phyloP scores from a whole-genome alignment of 768 basidiomycete species.

The Leccinum sublutescens region DNA sequence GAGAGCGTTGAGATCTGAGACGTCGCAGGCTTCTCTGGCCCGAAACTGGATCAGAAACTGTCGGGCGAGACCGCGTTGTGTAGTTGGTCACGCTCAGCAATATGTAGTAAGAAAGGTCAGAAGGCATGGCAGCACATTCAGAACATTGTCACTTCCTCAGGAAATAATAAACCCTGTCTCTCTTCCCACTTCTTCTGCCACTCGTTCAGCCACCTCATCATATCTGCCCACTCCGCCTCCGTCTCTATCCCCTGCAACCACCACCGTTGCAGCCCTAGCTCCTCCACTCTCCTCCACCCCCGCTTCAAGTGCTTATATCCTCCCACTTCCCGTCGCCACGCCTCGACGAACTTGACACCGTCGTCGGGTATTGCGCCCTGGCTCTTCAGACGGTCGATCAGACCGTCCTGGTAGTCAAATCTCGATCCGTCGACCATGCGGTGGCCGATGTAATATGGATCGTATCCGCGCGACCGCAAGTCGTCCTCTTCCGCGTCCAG shows the following conservation, averaged over 20 bases:
- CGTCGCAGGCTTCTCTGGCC: too few relatives aligned
- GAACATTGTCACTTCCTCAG: conserved; percentile 6
- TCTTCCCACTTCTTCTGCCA: conserved; percentile 57
- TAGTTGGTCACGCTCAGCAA: too few relatives aligned
- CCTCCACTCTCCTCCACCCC: conserved; percentile 42
- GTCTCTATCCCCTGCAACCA: conserved; percentile 52
- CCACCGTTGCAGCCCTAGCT: conserved; percentile 35
- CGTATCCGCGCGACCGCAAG: conserved; percentile 40
- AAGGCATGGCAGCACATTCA: not conserved
- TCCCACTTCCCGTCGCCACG: conserved; percentile 43
- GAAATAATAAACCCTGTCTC: conserved; percentile 18
- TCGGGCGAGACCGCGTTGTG: too few relatives aligned
- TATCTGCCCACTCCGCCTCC: conserved; percentile 49
- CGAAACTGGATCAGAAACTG: too few relatives aligned
- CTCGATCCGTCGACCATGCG: conserved; percentile 33
- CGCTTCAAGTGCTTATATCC: conserved; percentile 35
- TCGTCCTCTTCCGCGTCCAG: conserved; percentile 42
- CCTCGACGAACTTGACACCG: conserved; percentile 47
- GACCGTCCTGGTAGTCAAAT: conserved; percentile 43
- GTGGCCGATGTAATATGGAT: conserved; percentile 53
- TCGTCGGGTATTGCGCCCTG: conserved; percentile 39
- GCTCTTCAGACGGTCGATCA: conserved; percentile 12
- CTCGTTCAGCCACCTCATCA: conserved; percentile 45
- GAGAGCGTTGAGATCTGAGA: too few relatives aligned
- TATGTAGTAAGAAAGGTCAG: not conserved